Base-by-base conservation (phyloP, 306 rosid genomes). In the Neltuma alba region DNA sequence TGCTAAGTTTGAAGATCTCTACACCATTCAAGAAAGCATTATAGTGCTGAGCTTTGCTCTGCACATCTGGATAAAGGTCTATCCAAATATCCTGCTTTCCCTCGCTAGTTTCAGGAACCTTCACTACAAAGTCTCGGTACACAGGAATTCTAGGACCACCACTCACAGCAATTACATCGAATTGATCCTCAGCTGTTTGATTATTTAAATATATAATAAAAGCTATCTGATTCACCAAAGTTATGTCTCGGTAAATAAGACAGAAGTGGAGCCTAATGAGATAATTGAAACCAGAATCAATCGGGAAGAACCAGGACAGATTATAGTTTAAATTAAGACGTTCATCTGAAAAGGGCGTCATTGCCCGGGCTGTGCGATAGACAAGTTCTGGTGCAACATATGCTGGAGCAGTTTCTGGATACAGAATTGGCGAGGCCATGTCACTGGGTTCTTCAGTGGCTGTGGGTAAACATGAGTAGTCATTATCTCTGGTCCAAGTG, bases 211-310 rank as follows among this genome's bases (percentile, higher is more conserved):
- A 83, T 14, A 85, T 69, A 0, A 0, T 23, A 61, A 89, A 87
- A 37, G 20, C 82, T 9, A 87, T 23, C 54, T 83, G 16, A 30
- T 81, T 70, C 0, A 30, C 0, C 13, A 0, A 0, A 3, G 68
- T 62, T 13, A 83, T 58, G 7, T 0, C 3, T 0, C 1, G 2
- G 1, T 0, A 0, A 60, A 33, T 4, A 75, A 85, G 81, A 31
- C 92, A 89, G 30, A 87, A 85, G 77, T 89, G 91, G 13, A 89
- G 89, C 87, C 93, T 89, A 11, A 89, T 70, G 2, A 89, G 78
- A 74, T 87, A 85, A 0, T 16, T 21, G 82, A 86, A 89, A 33
- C 89, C 93, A 9, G 87, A 23, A 67, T 87, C 93, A 7, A 89
- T 60, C 0, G 80, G 28, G 9, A 85, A 85, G 57, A 34, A 5